A percentile compares a stretch with the other conserved stretches of the same genome.
These are phyloP conservation scores for Wickerhamomyces sp. DNA, from an alignment of 1,139 yeast genomes.

Conservation along the genomic window DNA sequence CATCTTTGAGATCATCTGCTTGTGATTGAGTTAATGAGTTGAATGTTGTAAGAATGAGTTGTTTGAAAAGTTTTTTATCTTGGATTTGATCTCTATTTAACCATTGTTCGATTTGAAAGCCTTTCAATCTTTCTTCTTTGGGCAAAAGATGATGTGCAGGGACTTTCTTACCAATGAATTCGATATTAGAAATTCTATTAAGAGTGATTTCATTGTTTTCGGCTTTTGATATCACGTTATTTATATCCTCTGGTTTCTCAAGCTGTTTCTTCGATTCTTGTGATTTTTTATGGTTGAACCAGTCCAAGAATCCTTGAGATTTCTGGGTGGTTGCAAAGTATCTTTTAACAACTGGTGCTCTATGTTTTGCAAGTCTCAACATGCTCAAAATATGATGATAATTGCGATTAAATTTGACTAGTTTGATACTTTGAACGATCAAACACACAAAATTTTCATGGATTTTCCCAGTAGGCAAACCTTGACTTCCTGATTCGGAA, in stretches of 20 bases:
- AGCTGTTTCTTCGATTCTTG: slow-evolving; percentile 10
- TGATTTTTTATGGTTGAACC: slow-evolving; percentile 29
- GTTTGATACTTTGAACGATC: not conserved
- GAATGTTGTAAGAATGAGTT: slow-evolving; percentile 25
- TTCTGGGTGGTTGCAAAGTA: not conserved
- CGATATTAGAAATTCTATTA: slow-evolving; percentile 18
- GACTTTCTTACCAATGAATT: slow-evolving; percentile 20
- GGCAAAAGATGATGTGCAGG: slow-evolving; percentile 6
- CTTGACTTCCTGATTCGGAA: slow-evolving; percentile 12
- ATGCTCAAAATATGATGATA: not conserved
- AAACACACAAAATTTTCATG: not conserved
- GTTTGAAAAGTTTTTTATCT: slow-evolving; percentile 21
- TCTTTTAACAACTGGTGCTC: not conserved
- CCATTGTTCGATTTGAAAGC: slow-evolving; percentile 33
- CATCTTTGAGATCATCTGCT: slow-evolving; percentile 12
- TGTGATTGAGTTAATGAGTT: slow-evolving; percentile 15
- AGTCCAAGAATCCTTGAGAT: slow-evolving; percentile 29
- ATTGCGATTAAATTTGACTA: not conserved
- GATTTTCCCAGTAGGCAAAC: not conserved
- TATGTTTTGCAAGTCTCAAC: slow-evolving; percentile 1
- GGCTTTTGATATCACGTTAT: slow-evolving; percentile 21
- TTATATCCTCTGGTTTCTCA: slow-evolving; percentile 17
- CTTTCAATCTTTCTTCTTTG: slow-evolving; percentile 26
- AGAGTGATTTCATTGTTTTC: slow-evolving; percentile 18
- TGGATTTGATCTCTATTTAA: slow-evolving; percentile 24